Evolutionary conservation across 192 early-diverging fungal genomes (phyloP).

Genomic region (Coemansia sp.): DNA sequence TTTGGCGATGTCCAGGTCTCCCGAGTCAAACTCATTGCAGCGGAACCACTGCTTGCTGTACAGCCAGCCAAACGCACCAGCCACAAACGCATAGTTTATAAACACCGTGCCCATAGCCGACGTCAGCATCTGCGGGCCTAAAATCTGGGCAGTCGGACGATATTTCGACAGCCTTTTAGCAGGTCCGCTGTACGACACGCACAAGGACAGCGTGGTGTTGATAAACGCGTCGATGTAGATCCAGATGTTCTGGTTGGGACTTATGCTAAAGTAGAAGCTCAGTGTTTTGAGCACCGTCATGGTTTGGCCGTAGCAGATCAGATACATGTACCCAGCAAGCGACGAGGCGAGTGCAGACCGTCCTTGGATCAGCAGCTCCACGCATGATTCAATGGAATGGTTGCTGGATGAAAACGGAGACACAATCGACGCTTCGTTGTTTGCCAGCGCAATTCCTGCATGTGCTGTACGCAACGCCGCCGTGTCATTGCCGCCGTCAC

Average conservation of each 20-base stretch:
- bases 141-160: slow-evolving; percentile 74
- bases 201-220: slow-evolving; percentile 61
- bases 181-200: slow-evolving; percentile 68
- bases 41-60: slow-evolving; percentile 73
- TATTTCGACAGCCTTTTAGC: slow-evolving; percentile 56
- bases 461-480: slow-evolving; percentile 79
- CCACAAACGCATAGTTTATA: slow-evolving; percentile 71
- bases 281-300: slow-evolving; percentile 65
- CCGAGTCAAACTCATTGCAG: slow-evolving; percentile 77
- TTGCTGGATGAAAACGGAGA: slow-evolving; percentile 74
- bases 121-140: slow-evolving; percentile 69
- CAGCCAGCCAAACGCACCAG: slow-evolving; percentile 56
- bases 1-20: slow-evolving; percentile 59
- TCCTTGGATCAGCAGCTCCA: slow-evolving; percentile 70
- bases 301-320: slow-evolving; percentile 71
- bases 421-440: slow-evolving; percentile 78
- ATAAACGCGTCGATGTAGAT: slow-evolving; percentile 73
- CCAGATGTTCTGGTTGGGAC: slow-evolving; percentile 70
- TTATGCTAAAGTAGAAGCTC: slow-evolving; percentile 74
- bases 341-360: slow-evolving; percentile 73
- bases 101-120: slow-evolving; percentile 69
- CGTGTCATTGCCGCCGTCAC: slow-evolving; percentile 85
- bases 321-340: slow-evolving; percentile 77
- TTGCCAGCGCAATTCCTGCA: slow-evolving; percentile 77
- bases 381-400: slow-evolving; percentile 63